A percentile compares a stretch with the other conserved stretches of the same genome.
Conservation (phyloP, 768 basidiomycete genomes). For the Lactarius hatsudake region DNA sequence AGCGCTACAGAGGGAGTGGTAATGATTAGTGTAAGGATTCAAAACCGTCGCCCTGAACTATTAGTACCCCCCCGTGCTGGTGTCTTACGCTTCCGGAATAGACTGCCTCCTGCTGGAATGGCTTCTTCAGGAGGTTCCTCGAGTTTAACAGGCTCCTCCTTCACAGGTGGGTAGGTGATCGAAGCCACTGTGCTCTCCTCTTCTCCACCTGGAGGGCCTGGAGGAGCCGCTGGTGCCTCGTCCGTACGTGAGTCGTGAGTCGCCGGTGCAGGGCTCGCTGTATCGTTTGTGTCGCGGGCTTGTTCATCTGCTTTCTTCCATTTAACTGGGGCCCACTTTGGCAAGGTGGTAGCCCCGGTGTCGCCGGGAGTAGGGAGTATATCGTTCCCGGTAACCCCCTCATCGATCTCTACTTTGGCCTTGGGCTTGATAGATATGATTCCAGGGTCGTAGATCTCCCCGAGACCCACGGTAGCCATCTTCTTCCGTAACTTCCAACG, state of each 20-base stretch:
- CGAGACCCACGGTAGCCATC: slow-evolving; percentile 56
- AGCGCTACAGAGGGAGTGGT: not conserved
- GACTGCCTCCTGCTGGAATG: slow-evolving; percentile 10
- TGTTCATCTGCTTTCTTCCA: slow-evolving; percentile 27
- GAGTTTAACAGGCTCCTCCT: slow-evolving; percentile 21
- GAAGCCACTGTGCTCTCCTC: not conserved
- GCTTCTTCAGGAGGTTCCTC: slow-evolving; percentile 10
- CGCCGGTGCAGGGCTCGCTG: not conserved
- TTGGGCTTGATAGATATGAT: slow-evolving; percentile 63
- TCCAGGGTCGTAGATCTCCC: slow-evolving; percentile 81
- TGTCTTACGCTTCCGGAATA: slow-evolving; percentile 26
- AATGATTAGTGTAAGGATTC: not conserved
- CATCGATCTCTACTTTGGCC: slow-evolving; percentile 45
- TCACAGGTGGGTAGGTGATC: not conserved
- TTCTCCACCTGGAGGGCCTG: not conserved
- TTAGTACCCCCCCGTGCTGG: slow-evolving; percentile 19
- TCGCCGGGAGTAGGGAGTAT: slow-evolving; percentile 1
- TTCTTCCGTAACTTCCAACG: slow-evolving; percentile 71
- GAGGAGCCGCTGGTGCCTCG: no score
- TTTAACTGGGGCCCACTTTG: slow-evolving; percentile 26
- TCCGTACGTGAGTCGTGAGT: not conserved
- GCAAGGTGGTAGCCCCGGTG: slow-evolving; percentile 3
- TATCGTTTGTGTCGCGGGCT: not conserved
- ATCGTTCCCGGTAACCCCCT: not conserved
- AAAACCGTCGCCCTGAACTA: slow-evolving; percentile 24